A percentile compares a stretch with the other conserved stretches of the same genome.
Evolutionary conservation across 2,329 filamentous ascomycete species (phyloP).

Genomic region (Aureobasidium mangrovei): DNA sequence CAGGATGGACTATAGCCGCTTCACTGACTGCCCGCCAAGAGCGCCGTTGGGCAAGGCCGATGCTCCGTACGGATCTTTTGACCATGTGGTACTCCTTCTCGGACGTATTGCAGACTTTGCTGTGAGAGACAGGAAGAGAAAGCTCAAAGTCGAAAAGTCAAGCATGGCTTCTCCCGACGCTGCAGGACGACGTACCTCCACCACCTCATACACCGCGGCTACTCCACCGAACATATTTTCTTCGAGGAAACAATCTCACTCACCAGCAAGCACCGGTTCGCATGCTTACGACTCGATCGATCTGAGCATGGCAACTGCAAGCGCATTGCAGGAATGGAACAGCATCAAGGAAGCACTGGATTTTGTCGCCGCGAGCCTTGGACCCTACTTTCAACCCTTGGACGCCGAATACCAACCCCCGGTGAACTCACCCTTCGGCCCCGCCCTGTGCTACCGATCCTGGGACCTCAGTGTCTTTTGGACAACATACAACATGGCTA

Average conservation of each 20-base stretch:
- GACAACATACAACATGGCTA: constrained; percentile 77
- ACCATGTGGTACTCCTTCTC: constrained; percentile 76
- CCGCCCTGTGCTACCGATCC: constrained; percentile 70
- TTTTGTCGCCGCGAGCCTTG: constrained; percentile 56
- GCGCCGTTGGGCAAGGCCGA: constrained; percentile 68
- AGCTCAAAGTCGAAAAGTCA: constrained; percentile 57
- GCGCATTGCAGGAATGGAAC: constrained; percentile 72
- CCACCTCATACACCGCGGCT: neutral
- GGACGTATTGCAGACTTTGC: constrained; percentile 73
- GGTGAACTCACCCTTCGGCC: constrained; percentile 67
- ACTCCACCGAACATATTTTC: constrained; percentile 19
- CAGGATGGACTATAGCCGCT: constrained; percentile 70
- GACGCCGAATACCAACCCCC: constrained; percentile 56
- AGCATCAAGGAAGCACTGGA: constrained; percentile 63
- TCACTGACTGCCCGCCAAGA: constrained; percentile 82
- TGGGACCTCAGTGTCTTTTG: constrained; percentile 83
- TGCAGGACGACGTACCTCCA: neutral
- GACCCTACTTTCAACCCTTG: constrained; percentile 67
- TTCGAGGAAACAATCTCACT: neutral
- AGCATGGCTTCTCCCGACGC: constrained; percentile 38
- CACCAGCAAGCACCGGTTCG: constrained; percentile 8
- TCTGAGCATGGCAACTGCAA: constrained; percentile 55
- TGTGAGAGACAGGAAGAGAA: constrained; percentile 66
- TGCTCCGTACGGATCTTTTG: constrained; percentile 78
- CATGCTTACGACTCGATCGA: constrained; percentile 43